Evolutionary conservation across 345 rosid genomes (phyloP).

Genomic region (Acer negundo): DNA sequence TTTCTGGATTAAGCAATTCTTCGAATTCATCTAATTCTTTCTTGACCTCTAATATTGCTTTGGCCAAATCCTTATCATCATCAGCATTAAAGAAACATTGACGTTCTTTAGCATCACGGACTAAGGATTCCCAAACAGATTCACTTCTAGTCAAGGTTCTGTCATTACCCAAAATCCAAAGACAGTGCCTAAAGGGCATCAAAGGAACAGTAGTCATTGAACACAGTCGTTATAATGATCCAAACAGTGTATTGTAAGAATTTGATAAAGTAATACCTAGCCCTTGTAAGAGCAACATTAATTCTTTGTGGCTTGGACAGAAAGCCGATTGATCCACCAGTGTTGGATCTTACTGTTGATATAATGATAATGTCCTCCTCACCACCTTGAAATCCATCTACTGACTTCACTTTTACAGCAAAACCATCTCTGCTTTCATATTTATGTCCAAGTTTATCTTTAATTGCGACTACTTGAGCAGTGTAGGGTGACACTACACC

Average conservation of each 20-base stretch:
- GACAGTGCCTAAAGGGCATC: neutral
- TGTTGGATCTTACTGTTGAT: conserved; percentile 3
- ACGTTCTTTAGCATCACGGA: conserved; percentile 39
- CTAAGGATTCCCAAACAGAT: conserved; percentile 33
- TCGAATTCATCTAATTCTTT: conserved; percentile 43
- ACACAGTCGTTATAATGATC: neutral
- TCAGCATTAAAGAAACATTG: conserved; percentile 19
- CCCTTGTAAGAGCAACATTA: conserved; percentile 7
- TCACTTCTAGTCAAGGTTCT: conserved; percentile 3
- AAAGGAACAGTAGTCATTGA: neutral
- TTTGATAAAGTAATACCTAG: neutral
- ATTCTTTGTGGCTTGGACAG: conserved; percentile 3
- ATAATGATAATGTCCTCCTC: neutral
- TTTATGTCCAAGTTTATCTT: conserved; percentile 7
- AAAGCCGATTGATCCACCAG: neutral
- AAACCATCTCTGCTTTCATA: neutral
- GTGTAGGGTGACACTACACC: conserved; percentile 3
- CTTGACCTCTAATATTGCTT: conserved; percentile 35
- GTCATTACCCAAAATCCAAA: conserved; percentile 4
- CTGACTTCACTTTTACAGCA: neutral
- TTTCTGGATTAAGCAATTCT: conserved; percentile 35
- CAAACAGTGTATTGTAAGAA: neutral
- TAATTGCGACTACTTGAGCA: conserved; percentile 2
- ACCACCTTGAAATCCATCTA: neutral
- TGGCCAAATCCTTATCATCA: conserved; percentile 39